A percentile compares a stretch with the other conserved stretches of the same genome.
Evolutionary conservation across 768 basidiomycete genomes (phyloP).

Genomic region (Dentipellis sp.): DNA sequence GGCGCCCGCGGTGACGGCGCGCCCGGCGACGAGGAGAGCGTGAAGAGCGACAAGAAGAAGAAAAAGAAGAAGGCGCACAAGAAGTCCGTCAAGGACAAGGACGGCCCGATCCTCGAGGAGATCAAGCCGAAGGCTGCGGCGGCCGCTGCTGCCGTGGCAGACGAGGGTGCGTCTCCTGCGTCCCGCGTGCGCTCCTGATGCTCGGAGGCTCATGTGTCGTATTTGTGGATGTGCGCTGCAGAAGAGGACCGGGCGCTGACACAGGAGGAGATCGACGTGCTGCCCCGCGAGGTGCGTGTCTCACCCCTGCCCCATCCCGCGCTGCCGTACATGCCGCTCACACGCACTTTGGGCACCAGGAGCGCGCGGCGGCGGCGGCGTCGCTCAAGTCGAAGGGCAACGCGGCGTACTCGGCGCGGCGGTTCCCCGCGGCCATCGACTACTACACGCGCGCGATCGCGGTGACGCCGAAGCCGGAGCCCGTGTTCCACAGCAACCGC

Average conservation of each 20-base stretch:
- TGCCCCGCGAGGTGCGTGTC: conserved; percentile 46
- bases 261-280: conserved; percentile 43
- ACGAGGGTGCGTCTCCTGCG: conserved; percentile 14
- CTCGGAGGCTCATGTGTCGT: conserved; percentile 7
- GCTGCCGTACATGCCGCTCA: no score
- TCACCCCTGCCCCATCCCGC: neutral
- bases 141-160: conserved; percentile 21
- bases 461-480: conserved; percentile 69
- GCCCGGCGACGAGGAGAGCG: conserved; percentile 10
- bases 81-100: conserved; percentile 43
- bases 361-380: conserved; percentile 53
- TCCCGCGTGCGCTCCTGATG: neutral
- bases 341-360: no score
- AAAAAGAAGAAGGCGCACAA: conserved; percentile 38
- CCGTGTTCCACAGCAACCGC: conserved; percentile 94
- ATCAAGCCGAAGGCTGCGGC: conserved; percentile 32
- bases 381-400: conserved; percentile 68
- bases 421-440: conserved; percentile 49
- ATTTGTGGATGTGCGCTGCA: neutral
- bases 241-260: conserved; percentile 37
- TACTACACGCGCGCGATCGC: conserved; percentile 71
- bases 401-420: conserved; percentile 52
- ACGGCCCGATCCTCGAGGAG: conserved; percentile 81
- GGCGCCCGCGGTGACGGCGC: conserved; percentile 18
- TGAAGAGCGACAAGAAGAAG: conserved; percentile 32